These are phyloP conservation scores for Bipolaris victoriae DNA, from an alignment of 2,329 filamentous ascomycete genomes.

Conservation along the genomic window DNA sequence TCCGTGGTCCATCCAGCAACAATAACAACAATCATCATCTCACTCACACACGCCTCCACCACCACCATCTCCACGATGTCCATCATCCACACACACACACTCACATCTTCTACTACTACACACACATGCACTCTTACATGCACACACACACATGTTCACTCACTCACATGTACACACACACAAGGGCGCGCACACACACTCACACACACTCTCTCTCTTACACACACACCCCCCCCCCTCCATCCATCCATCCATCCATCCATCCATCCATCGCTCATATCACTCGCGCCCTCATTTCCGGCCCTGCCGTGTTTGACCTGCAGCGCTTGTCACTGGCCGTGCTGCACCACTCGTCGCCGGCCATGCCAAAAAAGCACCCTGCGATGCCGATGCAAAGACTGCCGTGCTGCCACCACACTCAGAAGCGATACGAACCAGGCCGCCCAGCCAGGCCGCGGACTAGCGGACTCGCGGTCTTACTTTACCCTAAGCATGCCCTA, in stretches of 20 bases:
- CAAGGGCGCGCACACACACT: background rate
- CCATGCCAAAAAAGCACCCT: conserved; percentile 19
- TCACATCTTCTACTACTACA: background rate
- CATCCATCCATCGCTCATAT: too few relatives aligned
- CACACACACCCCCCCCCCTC: too few relatives aligned
- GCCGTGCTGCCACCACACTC: conserved; percentile 36
- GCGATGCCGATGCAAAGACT: conserved; percentile 25
- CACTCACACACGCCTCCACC: conserved; percentile 19
- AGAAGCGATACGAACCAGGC: conserved; percentile 42
- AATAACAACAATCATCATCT: conserved; percentile 16
- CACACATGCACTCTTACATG: background rate
- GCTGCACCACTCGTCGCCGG: conserved; percentile 15
- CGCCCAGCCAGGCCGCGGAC: conserved; percentile 21
- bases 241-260: too few relatives aligned
- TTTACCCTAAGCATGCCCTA: conserved; percentile 42
- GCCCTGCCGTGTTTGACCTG: conserved; percentile 41
- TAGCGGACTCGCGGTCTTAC: conserved; percentile 40
- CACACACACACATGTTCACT: background rate
- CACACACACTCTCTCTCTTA: background rate
- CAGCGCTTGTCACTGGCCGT: conserved; percentile 14
- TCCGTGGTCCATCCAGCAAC: conserved; percentile 24
- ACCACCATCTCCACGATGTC: background rate
- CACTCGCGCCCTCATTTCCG: conserved; percentile 28
- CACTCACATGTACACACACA: background rate
- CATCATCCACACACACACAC: background rate